These are phyloP conservation scores for Ganoderma leucocontextum DNA, from an alignment of 1,284 basidiomycete genomes.

Conservation along the genomic window DNA sequence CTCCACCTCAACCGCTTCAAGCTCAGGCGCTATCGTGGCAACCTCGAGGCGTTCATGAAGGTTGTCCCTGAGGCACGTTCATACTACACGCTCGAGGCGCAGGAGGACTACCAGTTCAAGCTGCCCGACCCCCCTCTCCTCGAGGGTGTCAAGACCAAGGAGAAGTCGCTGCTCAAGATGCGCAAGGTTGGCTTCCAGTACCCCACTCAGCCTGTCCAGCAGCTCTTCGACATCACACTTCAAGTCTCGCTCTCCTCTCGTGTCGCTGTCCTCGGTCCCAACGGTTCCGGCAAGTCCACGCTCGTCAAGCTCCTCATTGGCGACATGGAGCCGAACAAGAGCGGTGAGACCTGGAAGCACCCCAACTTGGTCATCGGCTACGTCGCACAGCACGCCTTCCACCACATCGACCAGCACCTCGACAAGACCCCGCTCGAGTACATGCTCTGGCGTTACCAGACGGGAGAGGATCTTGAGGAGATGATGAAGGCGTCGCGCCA, in stretches of 20 bases:
- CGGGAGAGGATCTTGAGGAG: slow-evolving; percentile 97
- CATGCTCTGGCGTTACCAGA: slow-evolving; percentile 99
- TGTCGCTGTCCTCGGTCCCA: slow-evolving; percentile 96
- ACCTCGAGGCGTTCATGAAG: slow-evolving; percentile 96
- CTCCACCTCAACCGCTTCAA: slow-evolving; percentile 99
- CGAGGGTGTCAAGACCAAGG: slow-evolving; percentile 99
- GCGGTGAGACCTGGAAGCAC: slow-evolving; percentile 98
- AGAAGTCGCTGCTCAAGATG: slow-evolving; percentile 98
- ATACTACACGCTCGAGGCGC: slow-evolving; percentile 94
- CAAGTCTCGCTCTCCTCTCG: slow-evolving; percentile 97
- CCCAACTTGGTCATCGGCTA: slow-evolving; percentile 99
- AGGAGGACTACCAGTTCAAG: slow-evolving; percentile 97
- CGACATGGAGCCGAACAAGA: slow-evolving; percentile 96
- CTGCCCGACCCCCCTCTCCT: slow-evolving; percentile 95
- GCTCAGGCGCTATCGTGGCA: slow-evolving; percentile 96
- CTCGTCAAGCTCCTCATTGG: slow-evolving; percentile 99
- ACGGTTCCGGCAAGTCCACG: slow-evolving; percentile 98
- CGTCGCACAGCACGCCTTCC: slow-evolving; percentile 98
- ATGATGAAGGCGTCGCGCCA: slow-evolving; percentile 90
- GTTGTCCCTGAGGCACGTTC: slow-evolving; percentile 97
- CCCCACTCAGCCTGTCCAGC: slow-evolving; percentile 85
- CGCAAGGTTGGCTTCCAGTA: slow-evolving; percentile 98
- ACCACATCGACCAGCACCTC: slow-evolving; percentile 97
- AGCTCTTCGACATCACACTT: slow-evolving; percentile 93
- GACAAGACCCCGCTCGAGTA: slow-evolving; percentile 99